phyloP scores from a whole-genome alignment of 2,329 filamentous ascomycete genomes.

The Beauveria varroae region DNA sequence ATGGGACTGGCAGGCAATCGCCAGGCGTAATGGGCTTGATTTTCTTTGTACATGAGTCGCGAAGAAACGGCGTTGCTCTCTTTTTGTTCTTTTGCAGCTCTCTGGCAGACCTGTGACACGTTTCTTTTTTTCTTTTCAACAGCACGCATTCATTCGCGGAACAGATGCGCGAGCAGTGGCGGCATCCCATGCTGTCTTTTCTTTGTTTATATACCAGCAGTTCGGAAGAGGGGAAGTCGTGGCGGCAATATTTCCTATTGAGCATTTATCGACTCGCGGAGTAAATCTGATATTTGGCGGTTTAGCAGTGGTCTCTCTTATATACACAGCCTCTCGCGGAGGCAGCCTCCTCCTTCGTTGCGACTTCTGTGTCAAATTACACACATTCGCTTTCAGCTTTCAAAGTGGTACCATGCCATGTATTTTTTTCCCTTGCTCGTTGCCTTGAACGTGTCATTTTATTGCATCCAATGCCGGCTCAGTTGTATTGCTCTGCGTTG shows the following conservation, averaged over 20 bases:
- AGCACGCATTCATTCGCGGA: background rate
- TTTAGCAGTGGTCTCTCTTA: background rate
- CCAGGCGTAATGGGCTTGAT: constrained; percentile 44
- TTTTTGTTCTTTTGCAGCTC: background rate
- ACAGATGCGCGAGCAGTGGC: background rate
- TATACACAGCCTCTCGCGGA: background rate
- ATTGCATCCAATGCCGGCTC: too few relatives aligned
- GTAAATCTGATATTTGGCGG: background rate
- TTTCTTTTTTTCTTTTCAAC: background rate
- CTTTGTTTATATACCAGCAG: background rate
- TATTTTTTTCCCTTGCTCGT: background rate
- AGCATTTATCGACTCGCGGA: background rate
- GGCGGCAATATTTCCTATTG: background rate
- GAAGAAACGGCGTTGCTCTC: background rate
- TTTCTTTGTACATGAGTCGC: constrained; percentile 41
- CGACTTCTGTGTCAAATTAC: background rate
- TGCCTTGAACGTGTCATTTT: background rate
- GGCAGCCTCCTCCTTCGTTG: background rate
- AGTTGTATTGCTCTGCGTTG: too few relatives aligned
- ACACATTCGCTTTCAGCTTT: background rate
- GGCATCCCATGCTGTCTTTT: background rate
- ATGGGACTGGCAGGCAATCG: constrained; percentile 59
- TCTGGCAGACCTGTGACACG: background rate
- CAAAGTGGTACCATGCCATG: background rate
- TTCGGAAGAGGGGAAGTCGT: background rate